Evolutionary conservation across 192 early-diverging fungal species (phyloP).

Genomic region (Lobosporangium transversale): DNA sequence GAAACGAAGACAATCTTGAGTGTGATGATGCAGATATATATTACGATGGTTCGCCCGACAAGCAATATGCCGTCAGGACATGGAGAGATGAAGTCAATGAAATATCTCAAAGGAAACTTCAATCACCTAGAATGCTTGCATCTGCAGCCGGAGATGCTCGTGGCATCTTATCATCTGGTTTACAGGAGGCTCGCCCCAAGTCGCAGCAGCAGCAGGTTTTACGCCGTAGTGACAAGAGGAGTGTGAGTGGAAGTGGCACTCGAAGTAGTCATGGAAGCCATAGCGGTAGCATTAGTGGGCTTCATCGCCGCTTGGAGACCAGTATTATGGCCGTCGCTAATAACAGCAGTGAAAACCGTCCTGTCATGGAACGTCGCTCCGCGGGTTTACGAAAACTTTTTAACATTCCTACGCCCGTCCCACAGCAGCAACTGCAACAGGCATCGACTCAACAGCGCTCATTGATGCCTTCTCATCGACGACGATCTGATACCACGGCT

Average conservation of each 20-base stretch:
- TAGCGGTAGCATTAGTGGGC: background rate
- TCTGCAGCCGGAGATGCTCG: background rate
- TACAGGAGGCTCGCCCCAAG: background rate
- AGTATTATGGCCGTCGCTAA: constrained; percentile 26
- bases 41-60: constrained; percentile 22
- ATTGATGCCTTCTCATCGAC: constrained; percentile 1
- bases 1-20: no score
- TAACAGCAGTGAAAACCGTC: constrained; percentile 12
- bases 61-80: constrained; percentile 26
- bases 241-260: constrained; percentile 10
- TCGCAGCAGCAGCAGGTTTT: constrained; percentile 10
- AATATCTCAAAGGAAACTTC: constrained; percentile 20
- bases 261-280: constrained; percentile 18
- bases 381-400: constrained; percentile 8
- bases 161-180: background rate
- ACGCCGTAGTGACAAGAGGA: constrained; percentile 8
- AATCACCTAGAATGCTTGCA: constrained; percentile 15
- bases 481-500: constrained; percentile 23
- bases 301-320: background rate
- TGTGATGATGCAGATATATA: background rate
- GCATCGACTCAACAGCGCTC: background rate
- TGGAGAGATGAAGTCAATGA: constrained; percentile 51
- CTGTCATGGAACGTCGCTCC: constrained; percentile 2
- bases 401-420: constrained; percentile 7
- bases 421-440: background rate